Evolutionary conservation across 2,329 filamentous ascomycete genomes (phyloP), one percentile per base, ranked within the genome.

Genomic region (Sclerotinia glacialis): DNA sequence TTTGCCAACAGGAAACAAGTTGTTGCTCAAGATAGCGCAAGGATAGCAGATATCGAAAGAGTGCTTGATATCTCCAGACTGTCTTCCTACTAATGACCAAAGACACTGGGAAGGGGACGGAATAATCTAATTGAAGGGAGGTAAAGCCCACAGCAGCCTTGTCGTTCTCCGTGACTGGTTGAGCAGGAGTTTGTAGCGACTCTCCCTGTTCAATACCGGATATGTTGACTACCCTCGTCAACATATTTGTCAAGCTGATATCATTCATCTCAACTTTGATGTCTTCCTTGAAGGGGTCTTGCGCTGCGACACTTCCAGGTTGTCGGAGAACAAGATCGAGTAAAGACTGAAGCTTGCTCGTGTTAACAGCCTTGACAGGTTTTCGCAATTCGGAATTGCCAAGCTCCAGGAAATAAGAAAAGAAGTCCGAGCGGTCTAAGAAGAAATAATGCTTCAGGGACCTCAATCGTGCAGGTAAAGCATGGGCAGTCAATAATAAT

Each of bases 391-490:
- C 95, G 1, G 93, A 93, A 40, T 90, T 84, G 65, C 92, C 89
- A 26, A 99, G 87, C 76, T 99, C 95, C 68, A 99, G 87, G 77
- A 99, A 99, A 78, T 98, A 96, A 3, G 93, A 93, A 78, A 99
- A 98, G 81, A 97, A 99, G 77, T 99, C 95, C 44, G 95, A 97
- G 11, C 93, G 90, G 73, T 98, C 94, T 69, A 99, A 88, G 82
- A 99, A 99, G 82, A 98, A 99, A 80, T 99, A 99, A 78, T 99
- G 95, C 77, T 99, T 99, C 49, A 99, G 82, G 18, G 94, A 98
- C 55, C 90, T 87, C 66, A 99, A 83, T 47, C 95, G 87, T 37
- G 91, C 90, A 0, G 94, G 93, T 6, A 99, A 85, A 16, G 91
- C 91, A 76, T 99, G 95, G 8, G 95, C 95, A 0, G 94, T 98